These are phyloP conservation scores for Magnusiomyces fungicola DNA, from an alignment of 1,139 yeast species.

Conservation along the genomic window DNA sequence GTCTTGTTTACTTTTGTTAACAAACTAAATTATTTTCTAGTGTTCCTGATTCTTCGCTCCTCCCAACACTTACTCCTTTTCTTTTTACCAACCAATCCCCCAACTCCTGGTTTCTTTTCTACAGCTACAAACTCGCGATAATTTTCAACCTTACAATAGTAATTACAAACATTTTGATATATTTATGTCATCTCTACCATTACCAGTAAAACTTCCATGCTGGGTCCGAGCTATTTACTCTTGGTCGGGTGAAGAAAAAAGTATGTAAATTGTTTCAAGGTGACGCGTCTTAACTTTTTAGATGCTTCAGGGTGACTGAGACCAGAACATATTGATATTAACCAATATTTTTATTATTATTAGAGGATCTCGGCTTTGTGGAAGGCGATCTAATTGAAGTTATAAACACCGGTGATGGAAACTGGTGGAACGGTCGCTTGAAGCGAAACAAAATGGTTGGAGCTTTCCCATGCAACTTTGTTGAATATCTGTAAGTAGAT, in stretches of 20 bases:
- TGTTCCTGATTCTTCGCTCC: no score
- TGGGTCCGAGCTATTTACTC: slow-evolving; percentile 71
- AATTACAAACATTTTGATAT: background rate
- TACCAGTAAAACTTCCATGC: slow-evolving; percentile 42
- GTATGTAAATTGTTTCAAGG: slow-evolving; percentile 21
- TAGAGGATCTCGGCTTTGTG: slow-evolving; percentile 80
- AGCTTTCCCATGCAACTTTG: slow-evolving; percentile 80
- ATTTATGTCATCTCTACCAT: slow-evolving; percentile 12
- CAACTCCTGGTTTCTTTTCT: background rate
- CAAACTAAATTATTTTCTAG: no score
- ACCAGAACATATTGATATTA: background rate
- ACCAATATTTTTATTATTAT: background rate
- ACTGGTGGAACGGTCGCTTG: slow-evolving; percentile 86
- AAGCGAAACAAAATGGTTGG: slow-evolving; percentile 79
- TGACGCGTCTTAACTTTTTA: background rate
- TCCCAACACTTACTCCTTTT: no score
- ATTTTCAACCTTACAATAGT: no score
- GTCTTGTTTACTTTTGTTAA: no score
- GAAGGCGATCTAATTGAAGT: slow-evolving; percentile 92
- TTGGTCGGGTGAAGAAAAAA: slow-evolving; percentile 83
- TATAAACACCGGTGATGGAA: slow-evolving; percentile 70
- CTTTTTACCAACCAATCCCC: background rate
- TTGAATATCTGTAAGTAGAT: slow-evolving; percentile 39
- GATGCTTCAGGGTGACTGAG: no score
- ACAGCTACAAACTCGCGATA: background rate